Percentiles rank a stretch among this genome's conserved stretches.
Evolutionary conservation across 306 rosid genomes (phyloP).

Genomic region (Purshia tridentata): DNA sequence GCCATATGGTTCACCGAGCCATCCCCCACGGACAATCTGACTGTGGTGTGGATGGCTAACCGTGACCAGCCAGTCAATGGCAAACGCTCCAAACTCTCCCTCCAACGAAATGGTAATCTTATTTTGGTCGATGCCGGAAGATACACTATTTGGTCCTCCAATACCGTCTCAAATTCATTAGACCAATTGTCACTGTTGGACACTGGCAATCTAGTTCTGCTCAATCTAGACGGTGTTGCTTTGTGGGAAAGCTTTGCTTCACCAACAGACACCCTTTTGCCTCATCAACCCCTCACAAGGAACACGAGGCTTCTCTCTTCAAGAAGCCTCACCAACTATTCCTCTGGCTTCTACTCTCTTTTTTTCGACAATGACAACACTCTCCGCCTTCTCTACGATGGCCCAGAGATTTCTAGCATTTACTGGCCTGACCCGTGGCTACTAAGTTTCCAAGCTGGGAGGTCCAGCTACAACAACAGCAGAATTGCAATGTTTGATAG

Average conservation of each 20-base stretch:
- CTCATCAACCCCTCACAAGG: conserved; percentile 43
- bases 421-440: conserved; percentile 51
- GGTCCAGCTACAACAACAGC: conserved; percentile 38
- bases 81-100: conserved; percentile 39
- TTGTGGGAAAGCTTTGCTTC: conserved; percentile 60
- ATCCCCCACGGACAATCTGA: not conserved
- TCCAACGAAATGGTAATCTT: conserved; percentile 38
- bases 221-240: not conserved
- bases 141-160: conserved; percentile 40
- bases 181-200: conserved; percentile 28
- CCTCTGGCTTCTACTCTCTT: conserved; percentile 50
- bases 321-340: conserved; percentile 41
- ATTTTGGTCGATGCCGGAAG: conserved; percentile 34
- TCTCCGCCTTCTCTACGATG: conserved; percentile 53
- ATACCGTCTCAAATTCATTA: conserved; percentile 23
- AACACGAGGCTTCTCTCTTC: conserved; percentile 39
- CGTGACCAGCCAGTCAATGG: conserved; percentile 52
- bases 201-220: conserved; percentile 45
- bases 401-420: conserved; percentile 36
- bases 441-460: conserved; percentile 13
- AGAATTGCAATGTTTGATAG: conserved; percentile 40
- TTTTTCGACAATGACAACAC: conserved; percentile 45
- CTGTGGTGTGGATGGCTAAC: conserved; percentile 58
- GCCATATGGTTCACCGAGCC: conserved; percentile 47
- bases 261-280: conserved; percentile 57